Conservation (phyloP, 768 basidiomycete species). For the Boletus rubroflammeus region DNA sequence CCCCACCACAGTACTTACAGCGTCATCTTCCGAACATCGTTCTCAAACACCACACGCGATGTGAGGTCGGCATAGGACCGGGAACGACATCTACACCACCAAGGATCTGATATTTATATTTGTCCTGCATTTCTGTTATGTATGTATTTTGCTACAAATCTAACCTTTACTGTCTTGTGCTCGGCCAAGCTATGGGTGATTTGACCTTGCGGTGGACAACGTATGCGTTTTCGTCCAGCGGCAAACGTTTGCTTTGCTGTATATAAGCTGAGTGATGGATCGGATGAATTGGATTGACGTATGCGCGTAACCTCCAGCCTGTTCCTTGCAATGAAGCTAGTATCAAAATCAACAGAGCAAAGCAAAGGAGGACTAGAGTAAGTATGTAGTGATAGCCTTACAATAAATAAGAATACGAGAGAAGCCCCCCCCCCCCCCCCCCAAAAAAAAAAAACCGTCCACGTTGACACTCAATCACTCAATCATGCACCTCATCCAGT, state of each 20-base stretch:
- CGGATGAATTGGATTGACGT: neutral
- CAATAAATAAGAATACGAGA: constrained; percentile 11
- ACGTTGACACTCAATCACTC: neutral
- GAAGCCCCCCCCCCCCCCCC: no score
- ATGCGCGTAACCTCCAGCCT: neutral
- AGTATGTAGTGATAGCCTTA: constrained; percentile 16
- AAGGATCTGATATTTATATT: neutral
- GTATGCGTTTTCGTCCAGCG: neutral
- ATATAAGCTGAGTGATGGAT: neutral
- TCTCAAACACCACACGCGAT: neutral
- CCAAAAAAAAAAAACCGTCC: neutral
- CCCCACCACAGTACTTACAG: neutral
- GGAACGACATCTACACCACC: neutral
- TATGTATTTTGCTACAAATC: constrained; percentile 6
- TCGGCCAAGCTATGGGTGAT: neutral
- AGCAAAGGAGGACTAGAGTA: neutral
- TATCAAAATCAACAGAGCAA: neutral
- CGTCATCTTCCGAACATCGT: neutral
- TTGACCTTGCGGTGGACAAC: neutral
- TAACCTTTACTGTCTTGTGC: neutral
- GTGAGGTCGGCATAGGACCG: neutral
- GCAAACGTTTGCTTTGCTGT: neutral
- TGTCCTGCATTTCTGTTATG: neutral
- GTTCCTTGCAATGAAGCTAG: neutral
- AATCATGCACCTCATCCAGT: constrained; percentile 19